Evolutionary conservation across 768 basidiomycete species (phyloP).

Genomic region (Lactarius vividus): DNA sequence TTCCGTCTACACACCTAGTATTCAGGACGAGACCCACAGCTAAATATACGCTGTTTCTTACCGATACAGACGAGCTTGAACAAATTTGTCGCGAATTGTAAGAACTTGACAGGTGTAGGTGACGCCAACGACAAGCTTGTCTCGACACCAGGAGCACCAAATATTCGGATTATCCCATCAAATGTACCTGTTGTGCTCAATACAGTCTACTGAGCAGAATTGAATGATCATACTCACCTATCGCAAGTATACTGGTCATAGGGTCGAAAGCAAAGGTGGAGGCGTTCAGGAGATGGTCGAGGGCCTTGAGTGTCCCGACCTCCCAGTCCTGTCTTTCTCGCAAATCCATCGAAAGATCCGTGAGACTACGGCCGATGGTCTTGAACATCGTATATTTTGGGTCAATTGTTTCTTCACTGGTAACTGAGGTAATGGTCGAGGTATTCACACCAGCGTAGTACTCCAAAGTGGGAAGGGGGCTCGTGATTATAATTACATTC

Average conservation of each 20-base stretch:
- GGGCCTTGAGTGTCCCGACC: constrained; percentile 45
- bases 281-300: constrained; percentile 52
- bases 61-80: constrained; percentile 63
- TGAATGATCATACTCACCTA: constrained; percentile 41
- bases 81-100: constrained; percentile 57
- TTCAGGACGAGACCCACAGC: not conserved
- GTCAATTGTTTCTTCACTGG: not conserved
- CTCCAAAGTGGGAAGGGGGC: not conserved
- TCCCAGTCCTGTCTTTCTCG: constrained; percentile 59
- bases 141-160: constrained; percentile 68
- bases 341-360: constrained; percentile 57
- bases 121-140: constrained; percentile 46
- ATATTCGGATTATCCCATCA: constrained; percentile 59
- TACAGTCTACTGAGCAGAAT: not conserved
- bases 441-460: not conserved
- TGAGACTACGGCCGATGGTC: constrained; percentile 31
- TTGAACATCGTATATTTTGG: constrained; percentile 18
- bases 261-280: constrained; percentile 58
- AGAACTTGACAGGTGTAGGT: constrained; percentile 49
- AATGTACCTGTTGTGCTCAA: constrained; percentile 50
- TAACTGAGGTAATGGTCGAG: not conserved
- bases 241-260: constrained; percentile 56
- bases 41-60: constrained; percentile 33
- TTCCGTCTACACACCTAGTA: constrained; percentile 40
- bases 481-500: no score